Evolutionary conservation across 2,329 filamentous ascomycete species (phyloP).

Genomic region (Pezicula radicicola): DNA sequence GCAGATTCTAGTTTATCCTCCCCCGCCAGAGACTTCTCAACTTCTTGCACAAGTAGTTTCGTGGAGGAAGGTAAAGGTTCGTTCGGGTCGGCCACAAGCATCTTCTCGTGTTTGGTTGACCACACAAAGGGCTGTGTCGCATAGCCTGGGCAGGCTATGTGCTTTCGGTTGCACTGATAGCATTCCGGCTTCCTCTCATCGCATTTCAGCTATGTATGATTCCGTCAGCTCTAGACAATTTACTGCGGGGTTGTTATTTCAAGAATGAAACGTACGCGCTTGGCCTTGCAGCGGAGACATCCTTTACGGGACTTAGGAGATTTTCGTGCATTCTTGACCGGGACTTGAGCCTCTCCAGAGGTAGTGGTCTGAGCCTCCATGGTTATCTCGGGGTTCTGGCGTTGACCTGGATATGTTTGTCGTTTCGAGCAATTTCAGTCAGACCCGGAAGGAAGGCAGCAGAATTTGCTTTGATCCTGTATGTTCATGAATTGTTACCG

Average conservation of each 20-base stretch:
- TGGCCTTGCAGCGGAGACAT: slow-evolving; percentile 25
- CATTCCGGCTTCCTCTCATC: slow-evolving; percentile 26
- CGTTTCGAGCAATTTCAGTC: background rate
- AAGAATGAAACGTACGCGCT: slow-evolving; percentile 16
- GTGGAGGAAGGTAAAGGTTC: slow-evolving; percentile 3
- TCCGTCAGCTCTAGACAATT: background rate
- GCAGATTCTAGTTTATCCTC: background rate
- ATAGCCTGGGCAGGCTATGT: slow-evolving; percentile 22
- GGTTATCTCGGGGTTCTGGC: background rate
- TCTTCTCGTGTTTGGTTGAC: slow-evolving; percentile 28
- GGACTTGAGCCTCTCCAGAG: background rate
- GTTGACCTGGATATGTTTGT: background rate
- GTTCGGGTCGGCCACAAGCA: slow-evolving; percentile 10
- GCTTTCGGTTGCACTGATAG: slow-evolving; percentile 20
- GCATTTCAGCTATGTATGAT: slow-evolving; percentile 23
- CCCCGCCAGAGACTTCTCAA: background rate
- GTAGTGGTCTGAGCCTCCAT: background rate
- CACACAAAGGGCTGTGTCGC: slow-evolving; percentile 21
- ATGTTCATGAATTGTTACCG: too few species aligned
- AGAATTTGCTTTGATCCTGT: too few species aligned
- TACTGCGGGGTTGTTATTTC: background rate
- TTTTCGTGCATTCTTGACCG: slow-evolving; percentile 17
- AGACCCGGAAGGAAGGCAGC: background rate
- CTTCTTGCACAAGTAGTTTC: slow-evolving; percentile 2
- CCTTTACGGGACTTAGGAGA: slow-evolving; percentile 24